Percentiles rank a stretch among this genome's conserved stretches.
phyloP scores from a whole-genome alignment of 352 stramenopile genomes.

The Phytophthora sojae region DNA sequence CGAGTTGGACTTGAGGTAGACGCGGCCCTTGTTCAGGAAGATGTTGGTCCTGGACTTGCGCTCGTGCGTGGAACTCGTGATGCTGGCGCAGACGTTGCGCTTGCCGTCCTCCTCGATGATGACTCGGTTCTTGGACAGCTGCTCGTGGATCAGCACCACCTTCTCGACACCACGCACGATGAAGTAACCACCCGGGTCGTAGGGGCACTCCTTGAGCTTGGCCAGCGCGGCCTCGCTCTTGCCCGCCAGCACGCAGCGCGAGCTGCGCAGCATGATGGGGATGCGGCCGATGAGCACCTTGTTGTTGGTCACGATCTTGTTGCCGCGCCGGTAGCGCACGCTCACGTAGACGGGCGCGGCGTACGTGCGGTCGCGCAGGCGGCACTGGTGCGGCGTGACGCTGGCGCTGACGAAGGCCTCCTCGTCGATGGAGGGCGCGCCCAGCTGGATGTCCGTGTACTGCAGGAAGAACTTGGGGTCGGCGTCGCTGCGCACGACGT shows the following conservation, averaged over 20 bases:
- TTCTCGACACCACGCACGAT: constrained; percentile 99
- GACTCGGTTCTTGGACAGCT: constrained; percentile 99
- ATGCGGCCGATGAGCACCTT: constrained; percentile 96
- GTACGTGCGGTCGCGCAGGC: constrained; percentile 99
- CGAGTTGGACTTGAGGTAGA: constrained; percentile 99
- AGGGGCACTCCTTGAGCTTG: constrained; percentile 98
- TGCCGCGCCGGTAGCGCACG: constrained; percentile 97
- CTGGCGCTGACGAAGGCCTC: constrained; percentile 94
- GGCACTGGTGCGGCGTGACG: constrained; percentile 98
- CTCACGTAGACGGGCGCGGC: constrained; percentile 99
- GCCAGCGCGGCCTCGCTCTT: constrained; percentile 96
- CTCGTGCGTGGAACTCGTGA: constrained; percentile 99
- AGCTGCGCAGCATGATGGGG: constrained; percentile 98
- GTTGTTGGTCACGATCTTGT: constrained; percentile 99
- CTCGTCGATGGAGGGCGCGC: constrained; percentile 96
- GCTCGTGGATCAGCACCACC: constrained; percentile 99
- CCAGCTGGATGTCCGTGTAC: constrained; percentile 99
- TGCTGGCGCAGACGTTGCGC: constrained; percentile 92
- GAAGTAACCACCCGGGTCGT: constrained; percentile 99
- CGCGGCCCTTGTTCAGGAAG: constrained; percentile 95
- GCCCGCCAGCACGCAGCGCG: constrained; percentile 96
- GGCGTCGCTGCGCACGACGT: constrained; percentile 91
- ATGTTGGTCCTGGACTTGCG: constrained; percentile 98
- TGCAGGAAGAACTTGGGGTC: constrained; percentile 99
- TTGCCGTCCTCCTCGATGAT: constrained; percentile 98